Conservation (phyloP, 371 early-diverging fungal genomes). For the Circinella minor region DNA sequence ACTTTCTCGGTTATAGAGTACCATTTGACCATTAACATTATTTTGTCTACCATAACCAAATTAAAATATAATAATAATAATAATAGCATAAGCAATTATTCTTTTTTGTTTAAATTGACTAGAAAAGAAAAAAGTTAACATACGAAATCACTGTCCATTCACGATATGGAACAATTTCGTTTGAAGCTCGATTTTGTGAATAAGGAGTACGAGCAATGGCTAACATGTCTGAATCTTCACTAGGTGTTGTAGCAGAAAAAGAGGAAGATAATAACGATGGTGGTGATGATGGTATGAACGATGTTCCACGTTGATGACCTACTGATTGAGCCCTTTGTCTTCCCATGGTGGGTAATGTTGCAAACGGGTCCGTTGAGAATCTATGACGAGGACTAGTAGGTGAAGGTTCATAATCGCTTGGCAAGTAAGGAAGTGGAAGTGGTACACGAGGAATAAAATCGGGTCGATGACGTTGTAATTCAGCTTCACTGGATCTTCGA, state of each 20-base stretch:
- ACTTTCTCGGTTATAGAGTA: constrained; percentile 50
- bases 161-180: constrained; percentile 56
- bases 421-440: constrained; percentile 49
- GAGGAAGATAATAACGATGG: neutral
- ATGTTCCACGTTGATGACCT: constrained; percentile 13
- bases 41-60: constrained; percentile 36
- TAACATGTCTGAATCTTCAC: neutral
- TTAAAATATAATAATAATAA: neutral
- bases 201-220: constrained; percentile 3
- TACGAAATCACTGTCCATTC: constrained; percentile 63
- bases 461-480: neutral
- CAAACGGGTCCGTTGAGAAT: constrained; percentile 17
- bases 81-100: too few species aligned
- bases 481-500: constrained; percentile 19
- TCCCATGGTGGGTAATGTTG: constrained; percentile 8
- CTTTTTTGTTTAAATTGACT: too few species aligned
- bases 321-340: constrained; percentile 37
- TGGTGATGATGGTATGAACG: neutral
- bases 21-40: constrained; percentile 47
- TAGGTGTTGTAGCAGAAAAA: neutral
- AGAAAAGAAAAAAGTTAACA: constrained; percentile 3
- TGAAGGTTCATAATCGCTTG: constrained; percentile 44
- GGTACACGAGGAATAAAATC: constrained; percentile 31
- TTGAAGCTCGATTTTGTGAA: neutral
- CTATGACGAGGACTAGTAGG: constrained; percentile 45